phyloP scores from a whole-genome alignment of 768 basidiomycete species.

The Tricholoma hemisulphureum region DNA sequence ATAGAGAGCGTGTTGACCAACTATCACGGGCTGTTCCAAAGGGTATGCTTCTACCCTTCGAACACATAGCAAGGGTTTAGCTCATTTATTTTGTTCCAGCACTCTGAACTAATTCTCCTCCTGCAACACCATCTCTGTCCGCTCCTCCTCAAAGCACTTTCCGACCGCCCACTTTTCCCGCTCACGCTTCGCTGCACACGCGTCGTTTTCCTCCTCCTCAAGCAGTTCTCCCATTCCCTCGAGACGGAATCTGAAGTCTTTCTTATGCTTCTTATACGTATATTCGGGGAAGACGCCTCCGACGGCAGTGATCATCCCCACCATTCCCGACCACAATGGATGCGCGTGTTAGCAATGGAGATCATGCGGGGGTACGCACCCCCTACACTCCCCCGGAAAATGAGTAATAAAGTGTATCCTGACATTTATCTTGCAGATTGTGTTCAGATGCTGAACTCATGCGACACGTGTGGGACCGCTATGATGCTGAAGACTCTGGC shows the following conservation, averaged over 20 bases:
- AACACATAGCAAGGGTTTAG: not conserved
- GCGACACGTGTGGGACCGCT: constrained; percentile 75
- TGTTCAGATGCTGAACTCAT: constrained; percentile 80
- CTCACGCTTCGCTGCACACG: constrained; percentile 88
- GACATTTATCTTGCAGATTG: constrained; percentile 40
- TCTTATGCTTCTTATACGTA: constrained; percentile 66
- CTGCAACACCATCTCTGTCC: constrained; percentile 89
- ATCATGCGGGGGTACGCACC: constrained; percentile 74
- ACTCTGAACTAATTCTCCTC: constrained; percentile 80
- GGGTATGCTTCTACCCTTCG: constrained; percentile 43
- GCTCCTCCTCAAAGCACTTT: constrained; percentile 80
- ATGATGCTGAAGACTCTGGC: constrained; percentile 60
- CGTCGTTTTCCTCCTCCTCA: constrained; percentile 89
- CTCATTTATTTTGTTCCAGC: constrained; percentile 43
- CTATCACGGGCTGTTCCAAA: constrained; percentile 81
- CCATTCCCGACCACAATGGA: constrained; percentile 68
- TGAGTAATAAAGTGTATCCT: not conserved
- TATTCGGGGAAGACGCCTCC: constrained; percentile 54
- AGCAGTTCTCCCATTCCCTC: constrained; percentile 83
- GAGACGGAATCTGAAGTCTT: constrained; percentile 85
- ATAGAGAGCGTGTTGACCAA: constrained; percentile 96
- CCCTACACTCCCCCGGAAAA: not conserved
- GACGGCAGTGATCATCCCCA: constrained; percentile 27
- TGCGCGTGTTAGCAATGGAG: constrained; percentile 89
- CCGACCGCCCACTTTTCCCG: constrained; percentile 81